phyloP scores from a whole-genome alignment of 1,284 basidiomycete species.

The Pseudozyma pruni region DNA sequence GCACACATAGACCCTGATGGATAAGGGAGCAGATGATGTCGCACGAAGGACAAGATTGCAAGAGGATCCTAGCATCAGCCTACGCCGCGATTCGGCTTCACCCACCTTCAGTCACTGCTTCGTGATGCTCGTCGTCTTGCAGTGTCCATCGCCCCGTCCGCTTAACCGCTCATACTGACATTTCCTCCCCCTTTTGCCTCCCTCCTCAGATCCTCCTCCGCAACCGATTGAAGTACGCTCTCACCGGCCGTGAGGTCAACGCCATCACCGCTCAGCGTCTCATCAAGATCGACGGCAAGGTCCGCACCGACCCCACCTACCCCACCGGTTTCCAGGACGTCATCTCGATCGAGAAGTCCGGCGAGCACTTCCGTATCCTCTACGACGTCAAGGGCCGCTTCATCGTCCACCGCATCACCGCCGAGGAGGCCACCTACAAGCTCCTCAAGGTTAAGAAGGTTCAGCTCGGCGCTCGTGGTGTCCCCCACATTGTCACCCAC shows the following conservation, averaged over 20 bases:
- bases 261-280: slow-evolving; percentile 94
- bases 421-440: slow-evolving; percentile 98
- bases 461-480: slow-evolving; percentile 90
- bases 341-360: slow-evolving; percentile 95
- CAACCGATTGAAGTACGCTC: slow-evolving; percentile 98
- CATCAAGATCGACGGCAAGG: slow-evolving; percentile 98
- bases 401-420: slow-evolving; percentile 98
- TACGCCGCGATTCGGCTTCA: no score
- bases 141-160: no score
- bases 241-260: slow-evolving; percentile 95
- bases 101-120: no score
- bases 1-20: no score
- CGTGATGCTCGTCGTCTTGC: slow-evolving; percentile 5
- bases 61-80: neutral
- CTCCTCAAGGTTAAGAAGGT: slow-evolving; percentile 95
- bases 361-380: slow-evolving; percentile 98
- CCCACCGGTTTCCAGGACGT: slow-evolving; percentile 99
- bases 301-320: slow-evolving; percentile 96
- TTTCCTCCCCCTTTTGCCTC: neutral
- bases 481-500: slow-evolving; percentile 97
- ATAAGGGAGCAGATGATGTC: no score
- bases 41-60: no score
- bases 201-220: slow-evolving; percentile 82
- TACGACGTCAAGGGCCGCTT: slow-evolving; percentile 99
- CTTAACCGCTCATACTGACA: slow-evolving; percentile 12